These are phyloP conservation scores for Botrytis hyacinthi DNA, from an alignment of 2,329 filamentous ascomycete genomes.

Conservation along the genomic window DNA sequence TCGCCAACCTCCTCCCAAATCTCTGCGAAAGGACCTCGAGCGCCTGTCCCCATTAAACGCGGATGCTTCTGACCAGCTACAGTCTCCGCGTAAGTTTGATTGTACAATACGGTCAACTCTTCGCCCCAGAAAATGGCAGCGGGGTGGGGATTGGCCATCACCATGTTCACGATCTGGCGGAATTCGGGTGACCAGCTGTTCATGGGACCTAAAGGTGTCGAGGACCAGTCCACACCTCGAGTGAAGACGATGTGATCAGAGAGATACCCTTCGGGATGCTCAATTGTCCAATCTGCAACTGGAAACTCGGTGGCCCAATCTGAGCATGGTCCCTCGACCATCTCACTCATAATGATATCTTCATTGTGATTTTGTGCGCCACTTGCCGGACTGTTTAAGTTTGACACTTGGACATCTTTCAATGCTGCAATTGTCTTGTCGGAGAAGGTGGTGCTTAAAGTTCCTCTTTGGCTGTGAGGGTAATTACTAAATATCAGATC, in stretches of 20 bases:
- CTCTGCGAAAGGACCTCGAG: slow-evolving; percentile 61
- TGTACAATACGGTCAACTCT: slow-evolving; percentile 64
- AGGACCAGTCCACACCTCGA: slow-evolving; percentile 68
- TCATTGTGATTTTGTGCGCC: neutral
- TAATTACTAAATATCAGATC: slow-evolving; percentile 48
- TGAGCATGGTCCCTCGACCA: neutral
- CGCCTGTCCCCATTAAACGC: slow-evolving; percentile 54
- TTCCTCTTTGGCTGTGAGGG: neutral
- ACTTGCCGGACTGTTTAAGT: neutral
- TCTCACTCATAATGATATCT: neutral
- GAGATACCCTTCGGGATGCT: slow-evolving; percentile 46
- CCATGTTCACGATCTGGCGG: slow-evolving; percentile 72
- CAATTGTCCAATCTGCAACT: neutral
- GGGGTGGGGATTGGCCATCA: slow-evolving; percentile 75
- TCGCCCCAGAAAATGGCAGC: slow-evolving; percentile 76
- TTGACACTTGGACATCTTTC: slow-evolving; percentile 9
- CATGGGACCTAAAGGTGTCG: slow-evolving; percentile 71
- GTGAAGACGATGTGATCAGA: slow-evolving; percentile 70
- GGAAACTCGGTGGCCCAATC: neutral
- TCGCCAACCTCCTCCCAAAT: slow-evolving; percentile 70
- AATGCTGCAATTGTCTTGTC: slow-evolving; percentile 13
- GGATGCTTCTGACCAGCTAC: slow-evolving; percentile 77
- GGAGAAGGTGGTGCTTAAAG: slow-evolving; percentile 8
- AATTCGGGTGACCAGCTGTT: slow-evolving; percentile 65
- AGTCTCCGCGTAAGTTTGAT: slow-evolving; percentile 65